Base-by-base conservation (phyloP, 1,139 yeast genomes). In the Chernovozyma aurita region DNA sequence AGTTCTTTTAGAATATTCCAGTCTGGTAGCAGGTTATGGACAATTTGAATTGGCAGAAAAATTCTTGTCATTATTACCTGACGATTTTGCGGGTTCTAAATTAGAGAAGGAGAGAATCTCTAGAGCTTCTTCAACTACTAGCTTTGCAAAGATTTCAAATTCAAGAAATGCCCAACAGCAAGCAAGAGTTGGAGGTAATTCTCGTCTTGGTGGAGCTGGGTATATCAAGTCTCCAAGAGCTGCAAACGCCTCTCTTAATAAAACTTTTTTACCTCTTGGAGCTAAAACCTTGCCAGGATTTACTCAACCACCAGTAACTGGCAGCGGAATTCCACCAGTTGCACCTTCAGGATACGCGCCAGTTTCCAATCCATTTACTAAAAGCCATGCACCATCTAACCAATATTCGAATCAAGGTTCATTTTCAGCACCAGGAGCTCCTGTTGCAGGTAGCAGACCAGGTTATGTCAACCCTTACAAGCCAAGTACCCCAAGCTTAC, bases 21-120 rank as follows among this genome's bases (percentile, higher is more conserved):
- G 77, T 48, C 66, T 85, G 43, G 80, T 90, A 40, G 84, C 95
- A 4, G 80, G 90, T 28, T 79, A 75, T 52, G 97, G 97, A 18
- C 81, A 85, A 44, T 80, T 86, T 50, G 95, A 82, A 14, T 65
- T 92, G 47, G 97, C 97, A 3, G 75, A 71, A 44, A 75, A 73
- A 45, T 78, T 85, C 49, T 72, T 90, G 50, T 70, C 71, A 36
- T 69, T 83, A 42, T 68, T 90, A 46, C 95, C 97, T 7, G 55
- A 55, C 21, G 82, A 78, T 36, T 57, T 65, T 38, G 71, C 64
- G 16, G 73, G 68, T 4, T 51, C 56, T 40, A 57, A 54, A 31
- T 45, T 57, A 32, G 95, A 86, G 51, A 84, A 80, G 59, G 94
- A 86, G 46, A 80, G 97, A 51, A 82, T 90, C 29, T 50, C 70